Conservation (phyloP, 1,139 yeast species). For the Yamadazyma taylorii region DNA sequence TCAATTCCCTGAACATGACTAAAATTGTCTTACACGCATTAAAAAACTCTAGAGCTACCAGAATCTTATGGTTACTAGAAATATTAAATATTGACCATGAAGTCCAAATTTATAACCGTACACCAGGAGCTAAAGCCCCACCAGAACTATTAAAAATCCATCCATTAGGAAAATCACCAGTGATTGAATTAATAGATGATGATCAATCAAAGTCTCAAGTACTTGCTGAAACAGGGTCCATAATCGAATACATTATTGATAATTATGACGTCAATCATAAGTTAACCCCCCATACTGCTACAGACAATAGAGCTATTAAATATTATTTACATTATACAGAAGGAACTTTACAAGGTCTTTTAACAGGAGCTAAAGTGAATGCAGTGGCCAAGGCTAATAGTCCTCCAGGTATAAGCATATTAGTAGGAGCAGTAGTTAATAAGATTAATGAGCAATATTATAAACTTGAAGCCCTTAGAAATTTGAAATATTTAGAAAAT, state of each 20-base stretch:
- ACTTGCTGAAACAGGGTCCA: constrained; percentile 42
- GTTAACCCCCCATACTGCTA: constrained; percentile 25
- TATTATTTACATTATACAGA: constrained; percentile 43
- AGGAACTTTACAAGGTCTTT: constrained; percentile 36
- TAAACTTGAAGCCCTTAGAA: constrained; percentile 23
- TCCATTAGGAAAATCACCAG: constrained; percentile 45
- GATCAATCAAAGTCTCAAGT: constrained; percentile 19
- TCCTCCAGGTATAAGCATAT: constrained; percentile 28
- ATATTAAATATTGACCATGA: constrained; percentile 35
- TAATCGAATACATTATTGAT: constrained; percentile 30
- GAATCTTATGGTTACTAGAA: constrained; percentile 43
- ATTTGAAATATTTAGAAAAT: constrained; percentile 31
- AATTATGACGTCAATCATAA: constrained; percentile 29
- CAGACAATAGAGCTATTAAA: constrained; percentile 29
- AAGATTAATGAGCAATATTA: constrained; percentile 30
- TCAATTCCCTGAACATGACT: constrained; percentile 1
- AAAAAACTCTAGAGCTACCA: constrained; percentile 37
- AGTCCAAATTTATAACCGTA: constrained; percentile 31
- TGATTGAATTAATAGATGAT: constrained; percentile 33
- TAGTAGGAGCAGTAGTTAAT: constrained; percentile 25
- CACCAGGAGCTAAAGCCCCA: constrained; percentile 34
- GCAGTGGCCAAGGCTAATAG: constrained; percentile 25
- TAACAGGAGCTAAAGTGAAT: constrained; percentile 33
- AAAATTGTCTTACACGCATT: constrained; percentile 23
- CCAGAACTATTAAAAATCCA: constrained; percentile 33